Base-by-base conservation (phyloP, 1,284 basidiomycete species). In the Hymenochaete sp. region DNA sequence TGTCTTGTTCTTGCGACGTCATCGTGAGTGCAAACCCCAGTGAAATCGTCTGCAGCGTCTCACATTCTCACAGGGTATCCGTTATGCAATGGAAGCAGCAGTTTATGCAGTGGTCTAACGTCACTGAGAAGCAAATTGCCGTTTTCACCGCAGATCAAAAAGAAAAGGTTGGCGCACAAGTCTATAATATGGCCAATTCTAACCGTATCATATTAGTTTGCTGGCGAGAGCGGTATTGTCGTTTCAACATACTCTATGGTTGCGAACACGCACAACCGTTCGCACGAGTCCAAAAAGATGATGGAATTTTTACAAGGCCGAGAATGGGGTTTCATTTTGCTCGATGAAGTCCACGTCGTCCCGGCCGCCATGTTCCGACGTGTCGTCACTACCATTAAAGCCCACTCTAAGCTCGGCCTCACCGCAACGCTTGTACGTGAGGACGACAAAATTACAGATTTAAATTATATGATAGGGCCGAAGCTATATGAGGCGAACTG, bases 401-500 rank as follows among this genome's bases (percentile, higher is more conserved):
- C 93, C 22, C 93, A 98, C 65, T 91, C 93, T 8, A 98, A 98
- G 64, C 77, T 98, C 13, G 93, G 93, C 13, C 68, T 97, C 47
- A 96, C 93, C 6, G 93, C 95, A 1, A 99, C 96, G 3, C 79
- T 98, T 28, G 96, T 99, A 26, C 87, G 96, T 52, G 96, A 99
- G 65, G 96, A 99, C 60, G 96, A 99, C 63, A 98, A 98, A 70
- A 98, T 99, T 57, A 86, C 89, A 25, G 96, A 99, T 67, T 70
- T 99, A 48, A 98, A 98, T 62, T 98, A 98, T 61, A 88, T 98
- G 76, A 98, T 99, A 59, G 96, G 96, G 1, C 96, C 96, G 3
- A 99, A 99, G 67, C 73, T 99, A 36, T 99, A 98, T 63, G 96
- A 99, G 66, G 96, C 96, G 5, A 99, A 99, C 62, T 99, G 96